These are phyloP conservation scores for Aspergillus aculeatus DNA, from an alignment of 2,329 filamentous ascomycete genomes.

Conservation along the genomic window DNA sequence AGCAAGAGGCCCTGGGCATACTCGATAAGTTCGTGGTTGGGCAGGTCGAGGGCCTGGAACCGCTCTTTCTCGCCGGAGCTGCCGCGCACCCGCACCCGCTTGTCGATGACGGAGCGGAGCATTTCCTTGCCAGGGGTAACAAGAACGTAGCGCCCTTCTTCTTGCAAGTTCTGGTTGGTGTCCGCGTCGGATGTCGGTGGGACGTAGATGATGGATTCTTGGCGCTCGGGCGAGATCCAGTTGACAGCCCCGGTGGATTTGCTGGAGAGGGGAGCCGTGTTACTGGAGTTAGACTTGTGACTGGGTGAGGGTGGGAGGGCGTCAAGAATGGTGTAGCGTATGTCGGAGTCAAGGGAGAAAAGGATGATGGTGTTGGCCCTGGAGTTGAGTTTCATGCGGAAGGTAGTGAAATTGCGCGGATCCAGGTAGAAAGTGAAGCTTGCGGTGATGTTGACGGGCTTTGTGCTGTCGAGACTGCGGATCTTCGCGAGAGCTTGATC, in stretches of 20 bases:
- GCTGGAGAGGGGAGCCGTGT: not conserved
- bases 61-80: conserved; percentile 23
- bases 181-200: conserved; percentile 1
- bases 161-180: not conserved
- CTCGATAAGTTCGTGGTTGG: conserved; percentile 28
- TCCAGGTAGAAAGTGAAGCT: conserved; percentile 32
- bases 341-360: conserved; percentile 29
- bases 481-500: conserved; percentile 30
- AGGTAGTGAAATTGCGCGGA: conserved; percentile 33
- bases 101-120: conserved; percentile 26
- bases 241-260: conserved; percentile 8
- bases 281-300: conserved; percentile 1
- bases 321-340: conserved; percentile 25
- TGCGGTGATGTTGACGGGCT: conserved; percentile 21
- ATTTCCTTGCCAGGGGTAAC: conserved; percentile 29
- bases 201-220: conserved; percentile 24
- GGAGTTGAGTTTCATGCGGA: conserved; percentile 32
- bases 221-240: conserved; percentile 27
- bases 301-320: conserved; percentile 5
- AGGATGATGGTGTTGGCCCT: conserved; percentile 29
- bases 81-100: conserved; percentile 24
- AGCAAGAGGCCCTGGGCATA: conserved; percentile 30
- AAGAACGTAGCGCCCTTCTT: conserved; percentile 25
- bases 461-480: conserved; percentile 15
- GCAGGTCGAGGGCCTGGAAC: conserved; percentile 22